Percentiles rank a stretch among this genome's conserved stretches.
Conservation (phyloP, 1,284 basidiomycete species). For the Hemileia vastatrix region DNA sequence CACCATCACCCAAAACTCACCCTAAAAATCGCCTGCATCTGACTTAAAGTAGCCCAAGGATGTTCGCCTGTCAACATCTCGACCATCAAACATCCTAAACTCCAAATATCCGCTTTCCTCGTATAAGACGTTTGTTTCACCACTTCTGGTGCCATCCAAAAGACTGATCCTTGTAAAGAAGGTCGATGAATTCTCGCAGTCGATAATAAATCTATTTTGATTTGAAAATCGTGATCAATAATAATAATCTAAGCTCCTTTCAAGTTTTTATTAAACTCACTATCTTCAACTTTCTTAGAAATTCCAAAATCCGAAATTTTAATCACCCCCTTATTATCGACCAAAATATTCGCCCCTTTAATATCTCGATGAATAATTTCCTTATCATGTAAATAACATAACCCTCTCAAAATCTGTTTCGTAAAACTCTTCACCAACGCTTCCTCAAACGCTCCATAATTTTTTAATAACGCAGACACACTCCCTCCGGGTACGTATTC, state of each 20-base stretch:
- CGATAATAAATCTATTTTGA: constrained; percentile 58
- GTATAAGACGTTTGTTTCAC: constrained; percentile 93
- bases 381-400: constrained; percentile 83
- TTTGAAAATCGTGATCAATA: constrained; percentile 3
- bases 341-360: constrained; percentile 95
- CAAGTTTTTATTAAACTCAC: constrained; percentile 51
- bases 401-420: constrained; percentile 80
- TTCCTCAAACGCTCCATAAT: constrained; percentile 95
- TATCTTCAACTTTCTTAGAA: constrained; percentile 92
- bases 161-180: constrained; percentile 90
- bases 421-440: constrained; percentile 88
- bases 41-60: constrained; percentile 93
- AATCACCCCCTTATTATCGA: constrained; percentile 96
- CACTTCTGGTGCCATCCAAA: constrained; percentile 99
- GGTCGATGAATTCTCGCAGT: constrained; percentile 70
- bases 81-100: constrained; percentile 89
- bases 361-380: constrained; percentile 98
- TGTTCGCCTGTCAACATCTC: constrained; percentile 98
- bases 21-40: constrained; percentile 98
- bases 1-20: constrained; percentile 49
- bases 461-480: constrained; percentile 79
- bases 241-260: neutral
- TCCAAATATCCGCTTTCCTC: constrained; percentile 95
- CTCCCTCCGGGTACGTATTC: constrained; percentile 98
- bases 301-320: constrained; percentile 99